A percentile compares a stretch with the other conserved stretches of the same genome.
Evolutionary conservation across 768 basidiomycete species (phyloP).

Genomic region (Hygrophoropsis aurantiaca): DNA sequence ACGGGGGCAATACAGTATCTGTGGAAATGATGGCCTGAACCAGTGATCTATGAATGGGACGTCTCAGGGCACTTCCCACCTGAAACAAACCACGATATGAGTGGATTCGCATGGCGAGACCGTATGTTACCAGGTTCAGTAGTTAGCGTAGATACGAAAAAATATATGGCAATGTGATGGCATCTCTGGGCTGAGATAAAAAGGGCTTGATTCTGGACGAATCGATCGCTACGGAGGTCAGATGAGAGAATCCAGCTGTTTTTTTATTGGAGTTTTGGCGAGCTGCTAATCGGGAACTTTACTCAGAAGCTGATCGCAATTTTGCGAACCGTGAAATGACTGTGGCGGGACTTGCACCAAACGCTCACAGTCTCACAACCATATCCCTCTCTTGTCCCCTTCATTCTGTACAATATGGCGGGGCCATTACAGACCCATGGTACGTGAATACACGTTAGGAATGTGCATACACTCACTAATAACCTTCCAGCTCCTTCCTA

Average conservation of each 20-base stretch:
- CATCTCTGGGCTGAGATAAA: background rate
- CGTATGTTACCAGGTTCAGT: too few species aligned
- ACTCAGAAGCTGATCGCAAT: constrained; percentile 8
- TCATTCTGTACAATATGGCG: constrained; percentile 40
- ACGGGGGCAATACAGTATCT: too few species aligned
- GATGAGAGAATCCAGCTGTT: background rate
- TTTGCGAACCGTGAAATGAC: background rate
- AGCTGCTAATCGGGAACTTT: constrained; percentile 1
- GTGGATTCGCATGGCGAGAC: too few species aligned
- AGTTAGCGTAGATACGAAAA: background rate
- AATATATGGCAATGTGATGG: background rate
- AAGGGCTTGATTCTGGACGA: background rate
- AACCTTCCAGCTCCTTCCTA: constrained; percentile 68
- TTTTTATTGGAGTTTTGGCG: too few species aligned
- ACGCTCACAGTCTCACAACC: background rate
- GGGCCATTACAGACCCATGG: constrained; percentile 40
- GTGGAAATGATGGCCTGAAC: too few species aligned
- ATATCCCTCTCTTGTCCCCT: constrained; percentile 16
- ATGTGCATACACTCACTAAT: constrained; percentile 5
- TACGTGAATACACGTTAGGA: too few species aligned
- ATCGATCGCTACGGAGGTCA: background rate
- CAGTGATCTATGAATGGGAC: too few species aligned
- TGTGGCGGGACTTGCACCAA: constrained; percentile 1
- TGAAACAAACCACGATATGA: too few species aligned
- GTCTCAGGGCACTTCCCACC: too few species aligned